Evolutionary conservation across 345 rosid species (phyloP).

Genomic region (Syzygium jambos): DNA sequence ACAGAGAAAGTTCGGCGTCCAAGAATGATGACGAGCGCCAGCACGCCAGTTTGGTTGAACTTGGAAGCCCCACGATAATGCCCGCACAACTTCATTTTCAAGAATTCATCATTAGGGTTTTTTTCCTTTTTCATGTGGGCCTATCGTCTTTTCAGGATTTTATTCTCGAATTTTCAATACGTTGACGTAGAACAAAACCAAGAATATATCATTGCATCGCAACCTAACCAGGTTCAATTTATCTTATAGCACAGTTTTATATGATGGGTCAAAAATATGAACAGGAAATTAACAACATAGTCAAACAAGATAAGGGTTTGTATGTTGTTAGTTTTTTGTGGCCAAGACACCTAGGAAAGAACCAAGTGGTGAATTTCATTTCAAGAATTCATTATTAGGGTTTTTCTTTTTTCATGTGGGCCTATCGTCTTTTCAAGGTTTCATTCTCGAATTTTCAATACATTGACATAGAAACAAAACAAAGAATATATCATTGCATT

Average conservation of each 20-base stretch:
- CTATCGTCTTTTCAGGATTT: not conserved
- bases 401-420: not conserved
- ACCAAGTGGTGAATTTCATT: not conserved
- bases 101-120: not conserved
- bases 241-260: not conserved
- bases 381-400: too few species aligned
- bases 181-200: not conserved
- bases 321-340: not conserved
- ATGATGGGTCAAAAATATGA: not conserved
- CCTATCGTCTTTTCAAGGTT: not conserved
- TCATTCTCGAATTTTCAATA: not conserved
- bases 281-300: not conserved
- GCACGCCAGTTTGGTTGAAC: not conserved
- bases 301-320: not conserved
- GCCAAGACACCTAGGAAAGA: not conserved
- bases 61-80: not conserved
- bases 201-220: not conserved
- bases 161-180: not conserved
- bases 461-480: not conserved
- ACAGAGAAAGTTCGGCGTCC: not conserved
- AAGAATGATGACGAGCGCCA: not conserved
- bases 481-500: not conserved
- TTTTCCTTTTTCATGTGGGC: not conserved
- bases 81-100: not conserved
- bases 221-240: not conserved